Evolutionary conservation across 805 yeast species (phyloP), one percentile per base, ranked within the genome.

Genomic region (Scheffersomyces stipitis): DNA sequence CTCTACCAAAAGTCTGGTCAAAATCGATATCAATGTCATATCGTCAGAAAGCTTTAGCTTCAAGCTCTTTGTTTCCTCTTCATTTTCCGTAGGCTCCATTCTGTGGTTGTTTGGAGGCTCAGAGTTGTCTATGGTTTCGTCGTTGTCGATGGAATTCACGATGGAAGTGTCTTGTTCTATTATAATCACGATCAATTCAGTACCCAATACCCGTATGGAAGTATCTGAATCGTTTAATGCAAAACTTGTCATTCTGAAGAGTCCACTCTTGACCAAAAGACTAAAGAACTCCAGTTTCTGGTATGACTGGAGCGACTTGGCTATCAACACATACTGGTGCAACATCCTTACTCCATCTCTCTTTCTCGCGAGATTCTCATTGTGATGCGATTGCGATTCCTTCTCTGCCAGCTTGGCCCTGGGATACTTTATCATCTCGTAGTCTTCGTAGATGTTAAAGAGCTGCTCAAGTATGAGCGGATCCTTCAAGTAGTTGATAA

Each of bases 81-180:
- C 46, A 5, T 30, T 38, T 6, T 13, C 18, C 5, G 36, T 9
- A 5, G 14, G 9, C 7, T 26, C 28, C 5, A 26, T 26, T 29
- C 5, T 31, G 13, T 35, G 22, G 5, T 16, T 3, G 2, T 31
- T 35, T 5, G 62, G 60, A 2, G 62, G 60, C 10, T 60, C 64
- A 1, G 48, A 40, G 34, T 49, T 58, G 36, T 62, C 66, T 14
- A 61, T 62, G 8, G 51, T 44, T 27, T 58, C 62, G 4, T 52
- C 62, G 37, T 52, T 49, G 30, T 58, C 60, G 8, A 59, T 51
- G 1, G 66, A 52, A 47, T 64, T 71, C 26, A 86, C 78, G 28
- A 86, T 58, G 12, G 80, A 59, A 7, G 86, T 81, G 52, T 89
- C 96, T 48, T 86, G 91, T 41, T 90, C 96, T 17, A 90, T 82